A percentile compares a stretch with the other conserved stretches of the same genome.
Evolutionary conservation across 1,139 yeast species (phyloP).

Genomic region (Tardiomyces digboiensis): DNA sequence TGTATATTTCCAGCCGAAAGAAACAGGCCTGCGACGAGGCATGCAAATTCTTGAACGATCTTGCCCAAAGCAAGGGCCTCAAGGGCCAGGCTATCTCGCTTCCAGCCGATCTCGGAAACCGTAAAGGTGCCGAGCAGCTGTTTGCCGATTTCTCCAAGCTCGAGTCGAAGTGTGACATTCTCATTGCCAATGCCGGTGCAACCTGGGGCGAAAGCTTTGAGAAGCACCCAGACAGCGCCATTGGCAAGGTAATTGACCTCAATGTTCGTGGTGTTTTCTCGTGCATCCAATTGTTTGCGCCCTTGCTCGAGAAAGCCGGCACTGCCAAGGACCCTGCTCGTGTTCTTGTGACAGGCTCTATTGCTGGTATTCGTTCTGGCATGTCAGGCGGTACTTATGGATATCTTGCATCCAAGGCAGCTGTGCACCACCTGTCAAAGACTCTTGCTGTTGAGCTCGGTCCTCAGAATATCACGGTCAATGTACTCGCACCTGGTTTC

Average conservation of each 20-base stretch:
- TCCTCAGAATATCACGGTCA: conserved; percentile 71
- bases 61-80: conserved; percentile 34
- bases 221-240: conserved; percentile 51
- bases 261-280: conserved; percentile 67
- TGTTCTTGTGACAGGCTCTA: conserved; percentile 58
- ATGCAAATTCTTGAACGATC: conserved; percentile 38
- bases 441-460: conserved; percentile 81
- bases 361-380: conserved; percentile 33
- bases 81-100: conserved; percentile 40
- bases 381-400: conserved; percentile 60
- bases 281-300: conserved; percentile 53
- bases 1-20: conserved; percentile 61
- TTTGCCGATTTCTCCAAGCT: conserved; percentile 33
- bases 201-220: conserved; percentile 67
- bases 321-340: conserved; percentile 54
- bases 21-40: conserved; percentile 55
- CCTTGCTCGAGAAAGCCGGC: conserved; percentile 47
- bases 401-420: conserved; percentile 70
- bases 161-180: conserved; percentile 45
- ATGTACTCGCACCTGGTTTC: conserved; percentile 72
- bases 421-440: conserved; percentile 62
- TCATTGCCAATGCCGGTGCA: conserved; percentile 76
- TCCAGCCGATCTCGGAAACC: conserved; percentile 52
- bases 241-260: conserved; percentile 54
- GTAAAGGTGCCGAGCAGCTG: conserved; percentile 41